A percentile compares a stretch with the other conserved stretches of the same genome.
Evolutionary conservation across 345 rosid genomes (phyloP).

Genomic region (Syzygium grande): DNA sequence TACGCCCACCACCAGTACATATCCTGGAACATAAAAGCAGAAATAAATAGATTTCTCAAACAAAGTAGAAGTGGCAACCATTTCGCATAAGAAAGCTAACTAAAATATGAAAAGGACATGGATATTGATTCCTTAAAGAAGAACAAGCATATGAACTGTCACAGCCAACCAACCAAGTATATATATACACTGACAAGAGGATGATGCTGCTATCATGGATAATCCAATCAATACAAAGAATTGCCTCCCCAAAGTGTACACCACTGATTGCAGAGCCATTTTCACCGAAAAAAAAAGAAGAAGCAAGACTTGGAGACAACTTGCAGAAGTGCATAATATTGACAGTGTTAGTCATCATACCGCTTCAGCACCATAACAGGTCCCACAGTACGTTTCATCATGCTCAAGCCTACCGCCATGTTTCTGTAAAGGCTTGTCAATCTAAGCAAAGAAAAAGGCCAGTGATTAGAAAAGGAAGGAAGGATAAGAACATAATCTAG

Average conservation of each 20-base stretch:
- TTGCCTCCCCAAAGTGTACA: not conserved
- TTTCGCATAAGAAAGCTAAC: not conserved
- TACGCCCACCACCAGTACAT: not conserved
- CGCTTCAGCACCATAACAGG: slow-evolving; percentile 60
- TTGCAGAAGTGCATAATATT: not conserved
- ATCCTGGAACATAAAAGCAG: not conserved
- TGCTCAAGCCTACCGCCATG: slow-evolving; percentile 72
- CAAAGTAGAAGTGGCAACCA: not conserved
- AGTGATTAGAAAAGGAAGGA: not conserved
- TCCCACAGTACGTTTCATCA: slow-evolving; percentile 56
- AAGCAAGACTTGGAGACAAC: not conserved
- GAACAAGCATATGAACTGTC: not conserved
- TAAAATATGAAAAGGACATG: not conserved
- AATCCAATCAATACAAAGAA: not conserved
- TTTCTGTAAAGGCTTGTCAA: slow-evolving; percentile 56
- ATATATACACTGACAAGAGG: not conserved
- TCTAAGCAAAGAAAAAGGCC: slow-evolving; percentile 13
- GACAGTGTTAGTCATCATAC: slow-evolving; percentile 13
- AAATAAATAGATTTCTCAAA: not conserved
- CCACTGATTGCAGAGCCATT: not conserved
- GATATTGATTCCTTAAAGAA: not conserved
- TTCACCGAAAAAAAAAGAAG: not conserved
- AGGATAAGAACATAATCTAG: not conserved
- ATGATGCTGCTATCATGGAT: not conserved
- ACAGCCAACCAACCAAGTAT: not conserved